Conservation (phyloP, 2,329 filamentous ascomycete genomes). For the Microdochium trichocladiopsis region DNA sequence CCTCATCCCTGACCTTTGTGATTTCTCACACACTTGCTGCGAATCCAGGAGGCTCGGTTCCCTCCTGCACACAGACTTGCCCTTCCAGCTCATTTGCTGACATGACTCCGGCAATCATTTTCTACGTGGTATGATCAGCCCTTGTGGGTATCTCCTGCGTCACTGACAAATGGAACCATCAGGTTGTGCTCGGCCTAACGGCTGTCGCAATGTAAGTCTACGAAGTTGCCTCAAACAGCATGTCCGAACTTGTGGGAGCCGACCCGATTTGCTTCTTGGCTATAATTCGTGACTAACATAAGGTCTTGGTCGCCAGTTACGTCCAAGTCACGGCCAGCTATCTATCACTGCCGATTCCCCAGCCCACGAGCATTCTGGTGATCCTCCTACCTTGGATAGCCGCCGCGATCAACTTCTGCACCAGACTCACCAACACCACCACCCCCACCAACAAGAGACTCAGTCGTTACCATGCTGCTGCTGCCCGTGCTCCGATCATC, state of each 20-base stretch:
- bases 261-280: too few species aligned
- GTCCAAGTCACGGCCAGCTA: constrained; percentile 18
- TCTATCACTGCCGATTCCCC: constrained; percentile 19
- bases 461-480: too few species aligned
- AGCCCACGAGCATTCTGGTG: constrained; percentile 17
- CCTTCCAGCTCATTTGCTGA: too few species aligned
- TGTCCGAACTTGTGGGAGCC: too few species aligned
- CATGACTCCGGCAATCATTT: not conserved
- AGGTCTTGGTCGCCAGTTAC: constrained; percentile 10
- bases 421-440: constrained; percentile 4
- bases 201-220: constrained; percentile 1
- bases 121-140: not conserved
- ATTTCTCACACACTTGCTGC: too few species aligned
- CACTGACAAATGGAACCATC: not conserved
- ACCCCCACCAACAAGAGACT: too few species aligned
- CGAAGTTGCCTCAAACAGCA: not conserved
- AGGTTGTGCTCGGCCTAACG: constrained; percentile 1
- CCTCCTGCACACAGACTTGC: too few species aligned
- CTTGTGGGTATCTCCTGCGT: not conserved
- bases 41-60: too few species aligned
- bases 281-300: not conserved
- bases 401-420: constrained; percentile 15
- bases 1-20: too few species aligned
- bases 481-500: not conserved
- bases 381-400: constrained; percentile 20